Evolutionary conservation across 169 alveolate genomes (phyloP).

Genomic region (Plasmodium vivax): DNA sequence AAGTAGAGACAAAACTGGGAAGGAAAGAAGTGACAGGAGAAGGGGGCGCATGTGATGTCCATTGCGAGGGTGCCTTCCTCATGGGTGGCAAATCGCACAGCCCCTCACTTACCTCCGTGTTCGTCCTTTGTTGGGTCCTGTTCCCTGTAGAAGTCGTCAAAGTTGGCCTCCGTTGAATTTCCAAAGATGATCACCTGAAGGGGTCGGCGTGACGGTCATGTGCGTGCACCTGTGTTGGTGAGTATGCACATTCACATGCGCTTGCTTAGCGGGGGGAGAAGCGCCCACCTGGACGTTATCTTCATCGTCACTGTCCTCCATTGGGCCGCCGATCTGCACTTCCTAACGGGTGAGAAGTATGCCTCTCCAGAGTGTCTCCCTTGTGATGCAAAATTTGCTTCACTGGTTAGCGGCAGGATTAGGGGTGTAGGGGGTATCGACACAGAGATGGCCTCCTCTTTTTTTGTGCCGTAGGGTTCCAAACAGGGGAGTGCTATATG

Average conservation of each 20-base stretch:
- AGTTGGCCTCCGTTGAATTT: slow-evolving; percentile 65
- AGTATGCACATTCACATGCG: background rate
- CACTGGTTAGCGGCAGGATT: background rate
- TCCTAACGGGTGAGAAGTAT: background rate
- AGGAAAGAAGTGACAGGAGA: background rate
- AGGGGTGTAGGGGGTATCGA: background rate
- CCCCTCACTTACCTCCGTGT: background rate
- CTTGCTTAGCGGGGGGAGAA: background rate
- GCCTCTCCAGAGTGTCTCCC: background rate
- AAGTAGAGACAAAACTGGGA: background rate
- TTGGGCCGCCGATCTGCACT: background rate
- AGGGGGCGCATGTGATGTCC: background rate
- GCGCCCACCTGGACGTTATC: slow-evolving; percentile 48
- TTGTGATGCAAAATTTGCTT: background rate
- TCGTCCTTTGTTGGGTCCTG: slow-evolving; percentile 1
- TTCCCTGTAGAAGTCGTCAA: slow-evolving; percentile 65
- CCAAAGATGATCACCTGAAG: slow-evolving; percentile 64
- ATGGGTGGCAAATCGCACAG: background rate
- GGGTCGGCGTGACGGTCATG: background rate
- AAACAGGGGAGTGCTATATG: background rate
- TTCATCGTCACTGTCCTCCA: slow-evolving; percentile 72
- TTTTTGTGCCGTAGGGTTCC: background rate
- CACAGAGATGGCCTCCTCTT: background rate
- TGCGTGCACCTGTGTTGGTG: background rate
- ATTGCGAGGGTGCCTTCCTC: background rate